A percentile compares a stretch with the other conserved stretches of the same genome.
Evolutionary conservation across 768 basidiomycete species (phyloP).

Genomic region (Mycena vulgaris): DNA sequence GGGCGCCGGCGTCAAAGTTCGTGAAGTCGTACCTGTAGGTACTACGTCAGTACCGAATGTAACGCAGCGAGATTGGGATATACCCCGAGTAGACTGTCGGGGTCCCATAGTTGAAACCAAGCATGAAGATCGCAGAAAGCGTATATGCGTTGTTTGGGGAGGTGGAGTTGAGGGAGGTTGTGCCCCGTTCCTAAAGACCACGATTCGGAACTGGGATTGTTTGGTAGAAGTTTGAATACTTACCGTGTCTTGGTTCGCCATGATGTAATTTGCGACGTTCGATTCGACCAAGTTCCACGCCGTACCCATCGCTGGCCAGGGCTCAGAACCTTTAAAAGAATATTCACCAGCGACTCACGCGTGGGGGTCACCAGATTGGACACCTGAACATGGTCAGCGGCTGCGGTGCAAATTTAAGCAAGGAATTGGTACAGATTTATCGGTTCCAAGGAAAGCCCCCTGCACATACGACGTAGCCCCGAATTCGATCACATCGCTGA

Average conservation of each 20-base stretch:
- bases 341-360: slow-evolving; percentile 14
- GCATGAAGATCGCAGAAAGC: slow-evolving; percentile 56
- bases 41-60: not conserved
- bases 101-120: slow-evolving; percentile 62
- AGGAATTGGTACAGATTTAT: slow-evolving; percentile 39
- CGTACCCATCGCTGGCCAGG: slow-evolving; percentile 5
- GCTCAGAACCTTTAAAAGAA: not conserved
- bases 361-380: slow-evolving; percentile 53
- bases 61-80: not conserved
- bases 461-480: slow-evolving; percentile 53
- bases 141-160: slow-evolving; percentile 59
- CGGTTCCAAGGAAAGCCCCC: slow-evolving; percentile 50
- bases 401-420: not conserved
- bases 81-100: slow-evolving; percentile 60
- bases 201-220: no score
- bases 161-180: slow-evolving; percentile 53
- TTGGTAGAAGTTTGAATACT: no score
- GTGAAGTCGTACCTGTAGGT: not conserved
- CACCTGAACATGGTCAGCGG: slow-evolving; percentile 17
- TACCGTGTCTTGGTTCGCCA: slow-evolving; percentile 61
- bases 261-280: slow-evolving; percentile 57
- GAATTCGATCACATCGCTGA: slow-evolving; percentile 62
- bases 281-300: slow-evolving; percentile 54
- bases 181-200: slow-evolving; percentile 53
- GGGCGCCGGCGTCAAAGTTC: not conserved